A percentile compares a stretch with the other conserved stretches of the same genome.
Conservation (phyloP, 2,329 filamentous ascomycete genomes). For the Venturia carpophila region DNA sequence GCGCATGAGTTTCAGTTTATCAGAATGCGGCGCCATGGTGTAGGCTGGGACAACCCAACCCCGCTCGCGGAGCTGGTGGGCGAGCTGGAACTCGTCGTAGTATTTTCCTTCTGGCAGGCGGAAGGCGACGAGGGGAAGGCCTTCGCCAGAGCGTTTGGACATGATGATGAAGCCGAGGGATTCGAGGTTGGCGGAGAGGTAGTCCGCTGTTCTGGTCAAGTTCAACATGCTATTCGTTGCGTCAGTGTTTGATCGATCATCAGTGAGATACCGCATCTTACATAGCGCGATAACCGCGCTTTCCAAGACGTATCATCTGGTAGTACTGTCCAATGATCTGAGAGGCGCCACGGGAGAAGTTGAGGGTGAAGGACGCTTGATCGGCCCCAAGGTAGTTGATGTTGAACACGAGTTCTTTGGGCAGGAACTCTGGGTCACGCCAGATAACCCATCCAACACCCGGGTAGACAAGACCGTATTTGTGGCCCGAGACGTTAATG, state of each 20-base stretch:
- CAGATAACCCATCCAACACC: constrained; percentile 70
- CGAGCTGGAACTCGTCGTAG: constrained; percentile 50
- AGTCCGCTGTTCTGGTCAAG: constrained; percentile 81
- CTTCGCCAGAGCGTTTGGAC: constrained; percentile 67
- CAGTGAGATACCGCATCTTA: constrained; percentile 46
- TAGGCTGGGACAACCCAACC: constrained; percentile 95
- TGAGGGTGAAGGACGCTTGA: constrained; percentile 86
- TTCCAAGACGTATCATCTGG: constrained; percentile 89
- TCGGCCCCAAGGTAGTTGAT: constrained; percentile 87
- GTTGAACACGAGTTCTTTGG: constrained; percentile 92
- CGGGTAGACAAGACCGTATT: constrained; percentile 53
- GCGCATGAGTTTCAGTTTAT: constrained; percentile 80
- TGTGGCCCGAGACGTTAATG: constrained; percentile 93
- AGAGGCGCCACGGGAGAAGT: constrained; percentile 92
- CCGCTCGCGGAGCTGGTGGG: constrained; percentile 76
- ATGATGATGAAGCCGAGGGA: constrained; percentile 79
- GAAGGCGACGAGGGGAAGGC: constrained; percentile 86
- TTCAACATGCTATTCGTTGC: constrained; percentile 43
- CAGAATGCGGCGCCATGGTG: constrained; percentile 73
- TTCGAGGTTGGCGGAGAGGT: constrained; percentile 66
- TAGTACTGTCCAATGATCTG: constrained; percentile 98
- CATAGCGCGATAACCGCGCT: constrained; percentile 82
- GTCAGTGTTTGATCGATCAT: constrained; percentile 28
- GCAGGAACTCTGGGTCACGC: constrained; percentile 74
- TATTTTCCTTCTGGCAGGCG: constrained; percentile 55